phyloP scores from a whole-genome alignment of 225 moss, liverwort and hornwort genomes.

The Anthoceros angustus region DNA sequence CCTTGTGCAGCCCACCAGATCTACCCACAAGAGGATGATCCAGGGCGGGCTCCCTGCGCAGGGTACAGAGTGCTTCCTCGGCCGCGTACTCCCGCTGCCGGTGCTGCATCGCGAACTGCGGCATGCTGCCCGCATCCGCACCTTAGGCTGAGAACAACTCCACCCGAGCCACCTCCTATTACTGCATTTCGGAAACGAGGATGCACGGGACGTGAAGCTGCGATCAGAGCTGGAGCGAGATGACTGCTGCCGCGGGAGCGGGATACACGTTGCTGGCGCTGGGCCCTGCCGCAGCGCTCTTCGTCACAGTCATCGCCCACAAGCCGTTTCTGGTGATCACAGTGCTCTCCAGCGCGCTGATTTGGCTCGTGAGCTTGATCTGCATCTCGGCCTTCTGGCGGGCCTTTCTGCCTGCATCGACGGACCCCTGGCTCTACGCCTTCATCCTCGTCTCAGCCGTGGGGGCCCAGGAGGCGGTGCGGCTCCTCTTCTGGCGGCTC shows the following conservation, averaged over 20 bases:
- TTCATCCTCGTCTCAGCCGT: constrained; percentile 62
- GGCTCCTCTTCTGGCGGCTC: constrained; percentile 52
- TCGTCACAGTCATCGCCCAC: constrained; percentile 25
- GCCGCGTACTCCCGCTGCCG: neutral
- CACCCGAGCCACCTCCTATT: too few species aligned
- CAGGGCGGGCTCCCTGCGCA: neutral
- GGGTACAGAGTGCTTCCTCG: neutral
- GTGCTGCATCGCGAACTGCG: neutral
- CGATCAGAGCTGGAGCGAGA: constrained; percentile 13
- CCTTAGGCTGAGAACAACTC: too few species aligned
- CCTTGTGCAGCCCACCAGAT: neutral
- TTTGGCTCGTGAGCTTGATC: constrained; percentile 73
- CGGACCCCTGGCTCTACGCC: constrained; percentile 43
- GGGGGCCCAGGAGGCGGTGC: constrained; percentile 52
- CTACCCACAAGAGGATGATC: neutral
- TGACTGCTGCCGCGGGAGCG: constrained; percentile 53
- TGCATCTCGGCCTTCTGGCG: constrained; percentile 63
- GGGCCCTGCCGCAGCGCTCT: constrained; percentile 31
- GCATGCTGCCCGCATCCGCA: neutral
- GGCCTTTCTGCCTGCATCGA: constrained; percentile 52
- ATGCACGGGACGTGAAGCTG: too few species aligned
- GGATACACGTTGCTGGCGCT: constrained; percentile 77
- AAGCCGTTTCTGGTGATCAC: constrained; percentile 82
- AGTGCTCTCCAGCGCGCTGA: constrained; percentile 51
- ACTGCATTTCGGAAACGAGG: too few species aligned